Conservation (phyloP, 306 rosid genomes). For the Cicer yamashitae region DNA sequence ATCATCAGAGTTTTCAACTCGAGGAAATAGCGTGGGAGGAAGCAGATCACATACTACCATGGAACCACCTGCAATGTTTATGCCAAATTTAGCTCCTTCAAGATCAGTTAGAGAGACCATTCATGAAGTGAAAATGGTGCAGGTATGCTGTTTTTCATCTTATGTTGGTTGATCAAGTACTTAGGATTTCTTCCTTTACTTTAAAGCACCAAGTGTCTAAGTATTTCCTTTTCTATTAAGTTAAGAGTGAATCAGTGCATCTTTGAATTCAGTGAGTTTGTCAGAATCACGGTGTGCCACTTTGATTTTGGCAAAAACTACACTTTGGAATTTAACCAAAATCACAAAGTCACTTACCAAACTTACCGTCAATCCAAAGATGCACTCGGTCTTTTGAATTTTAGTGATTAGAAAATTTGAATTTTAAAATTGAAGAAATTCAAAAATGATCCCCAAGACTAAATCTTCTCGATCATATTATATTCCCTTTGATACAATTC, state of each 20-base stretch:
- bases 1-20: slow-evolving; percentile 57
- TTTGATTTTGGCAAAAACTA: too few relatives aligned
- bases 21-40: slow-evolving; percentile 51
- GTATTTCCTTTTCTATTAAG: not conserved
- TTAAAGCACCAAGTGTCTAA: slow-evolving; percentile 10
- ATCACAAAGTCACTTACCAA: too few relatives aligned
- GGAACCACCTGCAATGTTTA: slow-evolving; percentile 84
- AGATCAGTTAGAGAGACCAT: slow-evolving; percentile 78
- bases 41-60: slow-evolving; percentile 47
- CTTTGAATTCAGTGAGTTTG: not conserved
- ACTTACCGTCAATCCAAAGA: too few relatives aligned
- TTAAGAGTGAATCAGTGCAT: not conserved
- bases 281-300: too few relatives aligned
- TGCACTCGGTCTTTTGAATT: not conserved
- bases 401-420: not conserved
- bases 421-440: not conserved
- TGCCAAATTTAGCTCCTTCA: slow-evolving; percentile 69
- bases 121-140: slow-evolving; percentile 89
- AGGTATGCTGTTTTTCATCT: slow-evolving; percentile 52
- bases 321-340: too few relatives aligned
- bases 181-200: not conserved
- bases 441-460: not conserved
- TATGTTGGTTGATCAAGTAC: slow-evolving; percentile 3
- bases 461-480: not conserved
- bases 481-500: not conserved